Base-by-base conservation (phyloP, 129 eudicot genomes). In the Escallonia herrerae region DNA sequence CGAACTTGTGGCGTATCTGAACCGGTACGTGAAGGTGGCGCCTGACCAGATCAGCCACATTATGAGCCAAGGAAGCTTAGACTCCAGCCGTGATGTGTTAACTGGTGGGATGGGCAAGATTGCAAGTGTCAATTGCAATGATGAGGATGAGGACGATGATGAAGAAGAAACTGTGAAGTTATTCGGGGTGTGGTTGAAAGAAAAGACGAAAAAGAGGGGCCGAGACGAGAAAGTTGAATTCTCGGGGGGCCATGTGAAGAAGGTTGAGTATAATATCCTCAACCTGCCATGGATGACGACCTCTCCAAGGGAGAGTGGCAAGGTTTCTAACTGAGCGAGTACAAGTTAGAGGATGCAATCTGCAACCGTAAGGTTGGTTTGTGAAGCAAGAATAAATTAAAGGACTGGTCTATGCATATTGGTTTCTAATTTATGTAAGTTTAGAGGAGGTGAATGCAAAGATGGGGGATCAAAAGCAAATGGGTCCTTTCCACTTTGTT, bases 151-250 rank as follows among this genome's bases (percentile, higher is more conserved):
- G 6, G 82, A 65, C 40, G 74, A 79, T 8, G 73, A 77, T 70
- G 80, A 66, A 9, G 80, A 58, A 9, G 71, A 74, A 6, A 66
- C 81, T 72, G 50, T 82, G 67, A 91, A 82, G 50, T 66, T 91
- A 75, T 91, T 91, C 69, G 97, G 97, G 70, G 97, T 91, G 65
- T 14, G 74, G 72, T 43, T 87, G 84, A 80, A 81, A 83, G 75
- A 75, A 8, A 70, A 69, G 10, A 83, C 78, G 66, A 84, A 77
- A 61, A 83, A 85, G 81, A 82, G 95, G 86, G 79, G 75, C 40
- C 65, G 83, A 3, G 73, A 68, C 56, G 87, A 77, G 39, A 75
- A 66, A n/a, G 39, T 43, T 14, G 81, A 61, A 47, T 65, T 69
- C 42, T 40, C 41, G 8, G 85, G 77, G 83, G 68, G 13, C 22